These are phyloP conservation scores for Volutella citrinella DNA, from an alignment of 2,329 filamentous ascomycete genomes.

Conservation along the genomic window DNA sequence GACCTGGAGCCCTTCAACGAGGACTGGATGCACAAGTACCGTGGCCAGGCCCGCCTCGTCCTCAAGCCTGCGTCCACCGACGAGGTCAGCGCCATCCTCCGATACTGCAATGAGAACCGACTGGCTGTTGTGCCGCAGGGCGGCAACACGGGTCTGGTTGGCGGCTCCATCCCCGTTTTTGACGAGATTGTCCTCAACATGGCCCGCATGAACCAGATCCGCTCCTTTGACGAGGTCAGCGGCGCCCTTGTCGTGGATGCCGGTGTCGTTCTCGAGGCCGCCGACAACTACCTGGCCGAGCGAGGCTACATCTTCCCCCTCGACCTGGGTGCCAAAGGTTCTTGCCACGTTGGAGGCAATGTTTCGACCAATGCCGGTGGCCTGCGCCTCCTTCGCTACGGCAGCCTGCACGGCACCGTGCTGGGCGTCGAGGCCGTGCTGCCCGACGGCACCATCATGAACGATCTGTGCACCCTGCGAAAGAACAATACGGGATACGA, in stretches of 20 bases:
- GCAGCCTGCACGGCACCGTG: slow-evolving; percentile 89
- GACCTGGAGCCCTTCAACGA: slow-evolving; percentile 91
- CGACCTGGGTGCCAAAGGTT: slow-evolving; percentile 96
- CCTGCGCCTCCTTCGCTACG: slow-evolving; percentile 84
- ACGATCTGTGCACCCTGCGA: slow-evolving; percentile 81
- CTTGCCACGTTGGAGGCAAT: slow-evolving; percentile 94
- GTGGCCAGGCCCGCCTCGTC: slow-evolving; percentile 82
- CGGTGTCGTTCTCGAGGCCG: slow-evolving; percentile 85
- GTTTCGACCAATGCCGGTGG: slow-evolving; percentile 95
- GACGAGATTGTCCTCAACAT: slow-evolving; percentile 96
- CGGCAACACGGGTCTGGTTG: slow-evolving; percentile 93
- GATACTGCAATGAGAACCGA: slow-evolving; percentile 91
- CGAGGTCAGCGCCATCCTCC: slow-evolving; percentile 85
- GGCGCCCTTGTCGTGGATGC: slow-evolving; percentile 88
- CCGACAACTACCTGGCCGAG: slow-evolving; percentile 81
- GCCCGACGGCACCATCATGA: slow-evolving; percentile 86
- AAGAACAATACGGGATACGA: slow-evolving; percentile 99
- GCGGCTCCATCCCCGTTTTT: slow-evolving; percentile 93
- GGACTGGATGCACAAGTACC: slow-evolving; percentile 99
- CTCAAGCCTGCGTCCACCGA: slow-evolving; percentile 81
- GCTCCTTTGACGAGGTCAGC: slow-evolving; percentile 89
- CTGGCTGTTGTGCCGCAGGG: slow-evolving; percentile 96
- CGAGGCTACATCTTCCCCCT: slow-evolving; percentile 88
- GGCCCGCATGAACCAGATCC: slow-evolving; percentile 84
- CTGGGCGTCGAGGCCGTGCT: slow-evolving; percentile 91